Conservation (phyloP, 108 stramenopile genomes). For the Parmales sp. region DNA sequence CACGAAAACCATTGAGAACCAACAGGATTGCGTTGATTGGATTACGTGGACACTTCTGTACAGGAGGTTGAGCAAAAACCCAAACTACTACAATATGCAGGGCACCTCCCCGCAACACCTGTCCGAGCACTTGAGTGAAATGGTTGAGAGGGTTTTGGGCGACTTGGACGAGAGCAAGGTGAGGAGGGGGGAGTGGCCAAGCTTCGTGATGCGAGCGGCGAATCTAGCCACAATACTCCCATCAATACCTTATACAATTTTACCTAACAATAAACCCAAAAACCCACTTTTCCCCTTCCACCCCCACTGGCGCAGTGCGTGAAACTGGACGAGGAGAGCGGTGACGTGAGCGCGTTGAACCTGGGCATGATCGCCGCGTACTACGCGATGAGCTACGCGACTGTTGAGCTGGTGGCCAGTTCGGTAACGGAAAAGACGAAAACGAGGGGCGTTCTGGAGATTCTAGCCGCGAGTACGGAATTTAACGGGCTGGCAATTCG, state of each 20-base stretch:
- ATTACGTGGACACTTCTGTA: slow-evolving; percentile 97
- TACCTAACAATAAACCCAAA: too few species aligned
- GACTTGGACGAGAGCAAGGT: slow-evolving; percentile 90
- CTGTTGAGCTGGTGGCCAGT: slow-evolving; percentile 90
- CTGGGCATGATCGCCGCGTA: slow-evolving; percentile 98
- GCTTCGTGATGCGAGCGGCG: slow-evolving; percentile 71
- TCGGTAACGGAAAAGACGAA: slow-evolving; percentile 91
- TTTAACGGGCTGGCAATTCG: slow-evolving; percentile 75
- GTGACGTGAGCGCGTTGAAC: slow-evolving; percentile 84
- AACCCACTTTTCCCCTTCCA: background rate
- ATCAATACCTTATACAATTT: too few species aligned
- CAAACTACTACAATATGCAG: slow-evolving; percentile 94
- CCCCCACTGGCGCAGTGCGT: too few species aligned
- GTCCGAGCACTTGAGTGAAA: slow-evolving; percentile 96
- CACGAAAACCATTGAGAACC: slow-evolving; percentile 79
- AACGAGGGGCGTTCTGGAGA: slow-evolving; percentile 82
- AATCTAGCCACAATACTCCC: slow-evolving; percentile 99
- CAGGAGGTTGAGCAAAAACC: slow-evolving; percentile 91
- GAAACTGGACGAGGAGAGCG: slow-evolving; percentile 72
- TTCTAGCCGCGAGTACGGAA: slow-evolving; percentile 86
- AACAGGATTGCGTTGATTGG: slow-evolving; percentile 97
- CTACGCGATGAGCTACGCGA: slow-evolving; percentile 91
- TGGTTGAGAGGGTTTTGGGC: slow-evolving; percentile 86
- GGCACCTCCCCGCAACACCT: slow-evolving; percentile 80
- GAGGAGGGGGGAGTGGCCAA: slow-evolving; percentile 73